Percentiles rank a stretch among this genome's conserved stretches.
These are phyloP conservation scores for Teratosphaeria destructans DNA, from an alignment of 2,329 filamentous ascomycete species.

Conservation along the genomic window DNA sequence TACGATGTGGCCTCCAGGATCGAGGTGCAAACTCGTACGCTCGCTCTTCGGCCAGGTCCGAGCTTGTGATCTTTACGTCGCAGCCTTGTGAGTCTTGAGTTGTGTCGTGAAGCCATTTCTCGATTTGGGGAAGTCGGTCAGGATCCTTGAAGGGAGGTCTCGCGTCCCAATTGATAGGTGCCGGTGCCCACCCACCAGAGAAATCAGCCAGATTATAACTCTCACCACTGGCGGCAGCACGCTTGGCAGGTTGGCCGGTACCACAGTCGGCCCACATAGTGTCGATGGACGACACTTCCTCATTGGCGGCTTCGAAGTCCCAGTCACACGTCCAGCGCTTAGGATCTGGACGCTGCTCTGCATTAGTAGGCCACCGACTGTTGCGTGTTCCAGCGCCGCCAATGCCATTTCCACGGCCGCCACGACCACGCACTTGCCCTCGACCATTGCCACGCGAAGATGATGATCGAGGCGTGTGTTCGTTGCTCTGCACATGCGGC, in stretches of 20 bases:
- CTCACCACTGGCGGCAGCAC: not conserved
- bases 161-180: constrained; percentile 38
- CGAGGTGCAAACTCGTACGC: constrained; percentile 14
- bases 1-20: constrained; percentile 21
- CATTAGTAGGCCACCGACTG: constrained; percentile 5
- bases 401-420: not conserved
- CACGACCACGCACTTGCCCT: constrained; percentile 1
- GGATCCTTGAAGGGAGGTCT: constrained; percentile 19
- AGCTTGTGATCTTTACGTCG: not conserved
- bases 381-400: not conserved
- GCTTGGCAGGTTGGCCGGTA: constrained; percentile 7
- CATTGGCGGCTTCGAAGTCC: constrained; percentile 3
- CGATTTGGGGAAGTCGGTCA: constrained; percentile 16
- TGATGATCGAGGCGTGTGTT: not conserved
- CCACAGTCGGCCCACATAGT: constrained; percentile 10
- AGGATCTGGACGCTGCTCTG: constrained; percentile 10
- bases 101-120: constrained; percentile 16
- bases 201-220: constrained; percentile 26
- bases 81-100: not conserved
- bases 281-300: constrained; percentile 3
- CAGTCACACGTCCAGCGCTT: constrained; percentile 11
- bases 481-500: not conserved
- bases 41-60: not conserved
- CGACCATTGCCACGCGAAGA: not conserved
- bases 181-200: constrained; percentile 36